Evolutionary conservation across 768 basidiomycete genomes (phyloP), one percentile per base, ranked within the genome.

Genomic region (Lactarius sp.): DNA sequence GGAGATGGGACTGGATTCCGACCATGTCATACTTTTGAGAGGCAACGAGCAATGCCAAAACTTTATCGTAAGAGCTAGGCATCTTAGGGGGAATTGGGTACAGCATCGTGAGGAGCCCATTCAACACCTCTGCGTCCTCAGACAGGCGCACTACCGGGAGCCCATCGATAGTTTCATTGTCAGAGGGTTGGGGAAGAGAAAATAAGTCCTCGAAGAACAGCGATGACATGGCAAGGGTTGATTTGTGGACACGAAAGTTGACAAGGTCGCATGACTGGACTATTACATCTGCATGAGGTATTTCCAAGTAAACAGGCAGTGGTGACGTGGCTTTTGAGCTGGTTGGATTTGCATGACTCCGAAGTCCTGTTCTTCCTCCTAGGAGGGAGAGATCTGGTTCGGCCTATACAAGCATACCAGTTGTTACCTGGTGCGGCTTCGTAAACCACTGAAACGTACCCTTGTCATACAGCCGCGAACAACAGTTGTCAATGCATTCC

Each of bases 181-280:
- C n/a, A 3, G 52, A n/a, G 9, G 72, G 39, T 31, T 60, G 61
- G 16, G 71, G 71, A 12, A 69, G 49, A 1, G 69, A 55, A 63
- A 75, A 64, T 71, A 77, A 72, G 55, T 70, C 69, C n/a, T 52
- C 61, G 56, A 75, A 75, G 34, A 76, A 52, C 4, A 69, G 67
- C 2, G 75, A 75, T 0, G 73, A 71, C 13, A 68, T 66, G 33
- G 68, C 49, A 14, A 77, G 72, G 22, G 74, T 73, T 13, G 54
- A 52, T 18, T 68, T 75, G 66, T 76, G 74, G 13, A 74, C 56
- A 10, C 66, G 70, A 52, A 77, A 68, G 18, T 6, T 41, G 20
- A 14, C 36, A 16, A 27, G 18, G 47, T 68, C 52, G 14, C 64
- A 61, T 27, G 64, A 52, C 6, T 41, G 64, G 12, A 65, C 1